Evolutionary conservation across 208 protist genomes (phyloP).

Genomic region (Balamuthia mandrillaris): DNA sequence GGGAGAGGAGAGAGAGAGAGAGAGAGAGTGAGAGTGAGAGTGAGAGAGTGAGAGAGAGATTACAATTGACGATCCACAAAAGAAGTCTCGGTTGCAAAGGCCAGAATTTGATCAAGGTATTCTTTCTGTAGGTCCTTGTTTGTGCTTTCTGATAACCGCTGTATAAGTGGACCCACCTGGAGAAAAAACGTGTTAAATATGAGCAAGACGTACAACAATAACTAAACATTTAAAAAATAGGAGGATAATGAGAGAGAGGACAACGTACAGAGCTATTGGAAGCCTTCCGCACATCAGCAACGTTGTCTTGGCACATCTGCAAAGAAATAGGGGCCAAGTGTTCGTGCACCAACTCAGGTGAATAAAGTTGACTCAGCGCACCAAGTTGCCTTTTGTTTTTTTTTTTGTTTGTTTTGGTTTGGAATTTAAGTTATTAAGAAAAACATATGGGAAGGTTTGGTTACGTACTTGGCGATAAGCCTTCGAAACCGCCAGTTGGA

Average conservation of each 20-base stretch:
- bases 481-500: conserved; percentile 26
- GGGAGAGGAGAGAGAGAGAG: too few relatives aligned
- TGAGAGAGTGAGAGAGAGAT: not conserved
- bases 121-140: not conserved
- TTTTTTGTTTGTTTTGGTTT: not conserved
- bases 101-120: conserved; percentile 13
- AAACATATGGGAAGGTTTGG: too few relatives aligned
- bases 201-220: too few relatives aligned
- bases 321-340: conserved; percentile 9
- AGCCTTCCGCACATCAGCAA: not conserved
- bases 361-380: not conserved
- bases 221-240: too few relatives aligned
- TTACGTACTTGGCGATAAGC: conserved; percentile 4
- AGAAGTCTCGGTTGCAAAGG: conserved; percentile 2
- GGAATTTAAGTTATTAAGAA: not conserved
- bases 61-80: conserved; percentile 23
- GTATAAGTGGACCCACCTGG: conserved; percentile 7
- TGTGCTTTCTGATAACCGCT: not conserved
- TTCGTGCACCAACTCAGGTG: not conserved
- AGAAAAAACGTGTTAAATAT: too few relatives aligned
- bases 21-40: too few relatives aligned
- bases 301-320: not conserved
- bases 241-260: too few relatives aligned
- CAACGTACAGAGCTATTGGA: not conserved
- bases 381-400: not conserved